Base-by-base conservation (phyloP, 2,329 filamentous ascomycete species). In the Aspergillus neoniger region DNA sequence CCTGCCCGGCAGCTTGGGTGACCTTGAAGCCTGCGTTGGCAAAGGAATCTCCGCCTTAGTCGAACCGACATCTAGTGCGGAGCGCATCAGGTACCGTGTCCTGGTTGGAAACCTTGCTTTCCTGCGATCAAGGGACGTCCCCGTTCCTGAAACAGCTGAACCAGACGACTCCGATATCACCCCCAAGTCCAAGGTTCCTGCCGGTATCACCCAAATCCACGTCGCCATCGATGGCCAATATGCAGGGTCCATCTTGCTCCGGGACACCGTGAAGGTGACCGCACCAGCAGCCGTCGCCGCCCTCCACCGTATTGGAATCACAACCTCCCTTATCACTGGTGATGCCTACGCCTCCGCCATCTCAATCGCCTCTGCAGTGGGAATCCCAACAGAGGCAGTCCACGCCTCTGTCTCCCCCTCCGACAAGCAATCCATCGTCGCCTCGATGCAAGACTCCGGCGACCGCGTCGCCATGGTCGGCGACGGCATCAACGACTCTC, bases 401-500 rank as follows among this genome's bases (percentile, higher is more conserved):
- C 89, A 89, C 72, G 92, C 95, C 12, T 91, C 91, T n/a, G 91
- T 94, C 51, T 92, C 91, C 4, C 95, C 95, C 0, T 89, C 92
- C 65, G 91, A 96, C 78, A 99, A 99, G 75, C 93, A 96, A 74
- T 82, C 85, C 28, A 96, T 98, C 67, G 84, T 99, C 69, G 85
- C 87, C 53, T 81, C 89, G 57, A 84, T 98, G 17, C 92, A 97
- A 78, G 81, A 83, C 0, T 77, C 82, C 54, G 92, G 92, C 62
- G 86, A 92, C 69, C 82, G 90, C 53, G 91, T 98, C 25, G 95
- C 91, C 67, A 99, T 99, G 95, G 93, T 98, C 14, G 93, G 95
- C 55, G 95, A 99, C 75, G 95, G 95, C 44, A 97, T 99, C 84
- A 99, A 99, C 77, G 95, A 99, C 80, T 96, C 92, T 0, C 95